Evolutionary conservation across 1,139 yeast species (phyloP).

Genomic region (Hyphopichia burtonii): DNA sequence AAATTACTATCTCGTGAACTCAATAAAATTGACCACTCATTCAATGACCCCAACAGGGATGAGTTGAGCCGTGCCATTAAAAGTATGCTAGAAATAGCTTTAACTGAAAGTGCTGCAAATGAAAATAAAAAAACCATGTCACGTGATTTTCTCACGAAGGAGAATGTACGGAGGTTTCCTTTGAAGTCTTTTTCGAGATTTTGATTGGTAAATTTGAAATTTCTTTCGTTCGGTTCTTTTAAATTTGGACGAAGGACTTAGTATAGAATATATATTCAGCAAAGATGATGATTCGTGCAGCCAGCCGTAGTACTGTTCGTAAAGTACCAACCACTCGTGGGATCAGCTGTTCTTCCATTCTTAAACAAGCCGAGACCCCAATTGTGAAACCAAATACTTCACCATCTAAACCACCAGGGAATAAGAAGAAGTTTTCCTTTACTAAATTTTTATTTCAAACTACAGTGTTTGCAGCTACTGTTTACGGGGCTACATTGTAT

Average conservation of each 20-base stretch:
- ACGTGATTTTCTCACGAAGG: neutral
- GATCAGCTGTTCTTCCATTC: neutral
- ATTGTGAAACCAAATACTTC: slow-evolving; percentile 9
- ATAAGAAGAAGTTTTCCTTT: slow-evolving; percentile 30
- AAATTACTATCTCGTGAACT: too few species aligned
- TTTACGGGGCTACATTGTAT: slow-evolving; percentile 41
- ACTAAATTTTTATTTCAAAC: slow-evolving; percentile 33
- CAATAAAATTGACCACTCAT: too few species aligned
- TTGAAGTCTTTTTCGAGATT: neutral
- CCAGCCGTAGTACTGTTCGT: slow-evolving; percentile 6
- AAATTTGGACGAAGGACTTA: too few species aligned
- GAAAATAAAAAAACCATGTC: too few species aligned
- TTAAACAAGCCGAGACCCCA: slow-evolving; percentile 2
- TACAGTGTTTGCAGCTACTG: slow-evolving; percentile 26
- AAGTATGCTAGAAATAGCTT: too few species aligned
- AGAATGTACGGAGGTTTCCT: neutral
- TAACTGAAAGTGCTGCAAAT: too few species aligned
- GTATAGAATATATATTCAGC: too few species aligned
- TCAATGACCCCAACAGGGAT: too few species aligned
- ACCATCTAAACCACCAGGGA: slow-evolving; percentile 6
- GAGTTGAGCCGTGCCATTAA: too few species aligned
- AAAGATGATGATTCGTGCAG: slow-evolving; percentile 8
- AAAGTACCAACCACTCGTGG: slow-evolving; percentile 7
- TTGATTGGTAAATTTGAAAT: neutral
- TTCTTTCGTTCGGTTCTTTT: neutral